Evolutionary conservation across 2,329 filamentous ascomycete species (phyloP).

Genomic region (Aspergillus sp.): DNA sequence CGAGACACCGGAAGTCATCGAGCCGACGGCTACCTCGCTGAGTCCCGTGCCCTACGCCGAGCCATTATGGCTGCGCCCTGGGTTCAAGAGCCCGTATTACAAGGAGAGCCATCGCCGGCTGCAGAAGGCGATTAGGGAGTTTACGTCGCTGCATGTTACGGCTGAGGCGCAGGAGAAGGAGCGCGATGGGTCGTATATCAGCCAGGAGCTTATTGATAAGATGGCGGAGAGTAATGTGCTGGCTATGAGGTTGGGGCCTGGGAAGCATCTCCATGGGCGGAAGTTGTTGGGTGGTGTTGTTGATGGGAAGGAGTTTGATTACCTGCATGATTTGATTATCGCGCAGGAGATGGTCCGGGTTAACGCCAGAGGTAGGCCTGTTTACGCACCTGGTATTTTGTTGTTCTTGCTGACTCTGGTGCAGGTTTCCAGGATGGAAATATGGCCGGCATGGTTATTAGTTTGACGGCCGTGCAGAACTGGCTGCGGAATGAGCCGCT

Average conservation of each 20-base stretch:
- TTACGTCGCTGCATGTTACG: slow-evolving; percentile 68
- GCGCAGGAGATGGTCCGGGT: slow-evolving; percentile 70
- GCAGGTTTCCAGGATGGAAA: slow-evolving; percentile 78
- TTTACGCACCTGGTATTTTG: too few species aligned
- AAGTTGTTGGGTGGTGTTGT: slow-evolving; percentile 67
- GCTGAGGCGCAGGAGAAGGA: slow-evolving; percentile 77
- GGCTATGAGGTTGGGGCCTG: slow-evolving; percentile 80
- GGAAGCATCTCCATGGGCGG: slow-evolving; percentile 74
- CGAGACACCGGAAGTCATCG: slow-evolving; percentile 73
- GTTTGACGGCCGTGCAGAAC: slow-evolving; percentile 75
- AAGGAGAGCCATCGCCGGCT: slow-evolving; percentile 69
- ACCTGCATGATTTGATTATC: slow-evolving; percentile 79
- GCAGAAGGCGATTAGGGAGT: slow-evolving; percentile 69
- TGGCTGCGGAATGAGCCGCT: slow-evolving; percentile 69
- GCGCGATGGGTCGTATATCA: slow-evolving; percentile 68
- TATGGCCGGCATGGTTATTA: slow-evolving; percentile 83
- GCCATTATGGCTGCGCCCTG: slow-evolving; percentile 75
- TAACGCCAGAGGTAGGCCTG: slow-evolving; percentile 59
- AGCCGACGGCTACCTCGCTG: slow-evolving; percentile 69
- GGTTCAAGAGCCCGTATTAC: slow-evolving; percentile 79
- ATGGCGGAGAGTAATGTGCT: slow-evolving; percentile 74
- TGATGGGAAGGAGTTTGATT: slow-evolving; percentile 79
- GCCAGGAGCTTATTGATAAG: slow-evolving; percentile 68
- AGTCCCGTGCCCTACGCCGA: slow-evolving; percentile 80
- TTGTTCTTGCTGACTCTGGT: background rate